Evolutionary conservation across 495 filamentous ascomycete species (phyloP).

Genomic region (Aspergillus kassunensis): DNA sequence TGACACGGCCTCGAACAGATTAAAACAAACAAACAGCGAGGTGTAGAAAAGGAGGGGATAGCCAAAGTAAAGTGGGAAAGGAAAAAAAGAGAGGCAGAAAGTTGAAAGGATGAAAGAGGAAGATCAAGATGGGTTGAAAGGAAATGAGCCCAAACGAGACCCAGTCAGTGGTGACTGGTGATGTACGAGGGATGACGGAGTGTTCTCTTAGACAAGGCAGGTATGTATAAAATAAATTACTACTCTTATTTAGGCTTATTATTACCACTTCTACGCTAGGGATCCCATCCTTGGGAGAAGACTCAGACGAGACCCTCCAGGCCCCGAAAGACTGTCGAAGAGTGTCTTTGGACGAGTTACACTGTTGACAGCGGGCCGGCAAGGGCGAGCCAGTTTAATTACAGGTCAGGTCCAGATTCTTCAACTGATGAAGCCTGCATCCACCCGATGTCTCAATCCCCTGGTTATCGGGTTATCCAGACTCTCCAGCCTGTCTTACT

Average conservation of each 20-base stretch:
- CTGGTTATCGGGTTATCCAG: too few species aligned
- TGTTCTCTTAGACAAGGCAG: too few species aligned
- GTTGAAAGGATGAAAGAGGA: conserved; percentile 10
- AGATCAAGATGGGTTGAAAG: conserved; percentile 11
- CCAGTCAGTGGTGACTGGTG: conserved; percentile 5
- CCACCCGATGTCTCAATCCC: conserved; percentile 14
- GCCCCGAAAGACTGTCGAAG: not conserved
- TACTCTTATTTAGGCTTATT: not conserved
- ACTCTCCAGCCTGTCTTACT: not conserved
- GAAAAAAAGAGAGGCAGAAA: conserved; percentile 1
- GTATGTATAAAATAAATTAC: not conserved
- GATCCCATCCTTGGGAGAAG: not conserved
- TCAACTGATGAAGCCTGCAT: conserved; percentile 12
- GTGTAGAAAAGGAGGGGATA: conserved; percentile 9
- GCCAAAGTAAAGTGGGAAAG: conserved; percentile 10
- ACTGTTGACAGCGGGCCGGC: conserved; percentile 16
- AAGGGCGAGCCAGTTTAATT: conserved; percentile 15
- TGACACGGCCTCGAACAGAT: not conserved
- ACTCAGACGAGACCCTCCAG: not conserved
- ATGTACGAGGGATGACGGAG: conserved; percentile 17
- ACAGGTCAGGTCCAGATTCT: conserved; percentile 15
- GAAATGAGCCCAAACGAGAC: conserved; percentile 18
- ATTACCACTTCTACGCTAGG: not conserved
- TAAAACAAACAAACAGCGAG: conserved; percentile 9
- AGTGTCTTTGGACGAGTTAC: conserved; percentile 17